phyloP scores from a whole-genome alignment of 768 basidiomycete genomes.

The Mycena metata region DNA sequence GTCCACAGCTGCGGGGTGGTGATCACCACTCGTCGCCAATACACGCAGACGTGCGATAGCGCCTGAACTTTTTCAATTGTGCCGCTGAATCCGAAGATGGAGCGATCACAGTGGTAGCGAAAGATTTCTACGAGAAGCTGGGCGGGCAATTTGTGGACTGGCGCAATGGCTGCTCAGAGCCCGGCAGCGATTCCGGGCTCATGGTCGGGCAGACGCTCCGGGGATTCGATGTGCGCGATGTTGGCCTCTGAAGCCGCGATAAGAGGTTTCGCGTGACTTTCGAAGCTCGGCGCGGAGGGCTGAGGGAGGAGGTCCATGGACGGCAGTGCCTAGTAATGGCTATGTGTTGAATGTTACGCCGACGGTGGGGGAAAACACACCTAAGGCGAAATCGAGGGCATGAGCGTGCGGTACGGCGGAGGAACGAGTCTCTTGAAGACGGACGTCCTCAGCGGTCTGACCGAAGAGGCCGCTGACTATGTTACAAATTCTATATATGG shows the following conservation, averaged over 20 bases:
- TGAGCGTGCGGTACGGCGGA: too few relatives aligned
- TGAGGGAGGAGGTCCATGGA: too few relatives aligned
- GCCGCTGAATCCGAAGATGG: neutral
- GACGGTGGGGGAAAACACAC: too few relatives aligned
- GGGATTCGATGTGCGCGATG: slow-evolving; percentile 6
- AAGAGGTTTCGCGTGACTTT: slow-evolving; percentile 3
- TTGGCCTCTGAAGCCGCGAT: slow-evolving; percentile 19
- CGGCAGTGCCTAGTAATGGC: too few relatives aligned
- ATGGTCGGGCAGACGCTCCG: slow-evolving; percentile 22
- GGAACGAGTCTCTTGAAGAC: too few relatives aligned
- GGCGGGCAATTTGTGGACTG: slow-evolving; percentile 27
- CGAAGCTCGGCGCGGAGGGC: slow-evolving; percentile 3
- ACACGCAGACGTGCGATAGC: slow-evolving; percentile 21
- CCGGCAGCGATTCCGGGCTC: slow-evolving; percentile 19
- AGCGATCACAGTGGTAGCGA: neutral
- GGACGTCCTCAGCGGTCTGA: too few relatives aligned
- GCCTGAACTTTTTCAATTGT: slow-evolving; percentile 2
- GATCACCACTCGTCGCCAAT: slow-evolving; percentile 27
- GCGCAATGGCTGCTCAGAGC: slow-evolving; percentile 18
- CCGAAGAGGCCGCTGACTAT: too few relatives aligned
- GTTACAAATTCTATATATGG: too few relatives aligned
- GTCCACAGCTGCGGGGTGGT: slow-evolving; percentile 30
- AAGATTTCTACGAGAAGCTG: slow-evolving; percentile 28
- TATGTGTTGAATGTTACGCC: too few relatives aligned
- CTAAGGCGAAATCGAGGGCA: too few relatives aligned